Conservation (phyloP, 2,329 filamentous ascomycete species). For the Fusarium kyushuense region DNA sequence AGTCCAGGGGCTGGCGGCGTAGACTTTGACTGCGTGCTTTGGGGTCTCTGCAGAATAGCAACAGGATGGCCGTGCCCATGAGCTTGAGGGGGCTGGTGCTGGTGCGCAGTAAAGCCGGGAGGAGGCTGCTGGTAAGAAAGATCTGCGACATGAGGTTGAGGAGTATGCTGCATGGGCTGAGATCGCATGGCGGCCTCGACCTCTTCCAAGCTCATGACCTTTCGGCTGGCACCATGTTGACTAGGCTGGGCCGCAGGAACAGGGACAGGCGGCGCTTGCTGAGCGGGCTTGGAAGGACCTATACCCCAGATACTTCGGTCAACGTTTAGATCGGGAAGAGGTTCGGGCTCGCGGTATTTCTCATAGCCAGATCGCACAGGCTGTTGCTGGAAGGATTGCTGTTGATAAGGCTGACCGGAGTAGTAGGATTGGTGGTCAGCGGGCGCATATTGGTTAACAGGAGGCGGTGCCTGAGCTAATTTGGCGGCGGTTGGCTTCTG, state of each 20-base stretch:
- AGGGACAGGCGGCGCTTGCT: conserved; percentile 50
- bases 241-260: conserved; percentile 34
- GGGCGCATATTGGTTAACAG: conserved; percentile 55
- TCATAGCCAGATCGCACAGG: conserved; percentile 86
- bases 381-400: conserved; percentile 25
- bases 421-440: conserved; percentile 53
- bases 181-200: conserved; percentile 92
- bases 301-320: conserved; percentile 94
- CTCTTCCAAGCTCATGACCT: conserved; percentile 96
- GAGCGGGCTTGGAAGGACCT: conserved; percentile 64
- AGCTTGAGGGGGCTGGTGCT: conserved; percentile 51
- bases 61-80: conserved; percentile 62
- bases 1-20: conserved; percentile 53
- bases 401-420: conserved; percentile 38
- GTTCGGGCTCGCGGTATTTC: conserved; percentile 86
- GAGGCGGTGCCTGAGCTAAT: conserved; percentile 48
- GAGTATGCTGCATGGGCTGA: conserved; percentile 68
- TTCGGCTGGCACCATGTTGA: conserved; percentile 63
- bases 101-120: conserved; percentile 42
- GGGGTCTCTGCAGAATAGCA: conserved; percentile 67
- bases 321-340: conserved; percentile 89
- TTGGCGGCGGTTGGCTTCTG: conserved; percentile 71
- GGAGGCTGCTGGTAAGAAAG: conserved; percentile 48
- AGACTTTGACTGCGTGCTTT: conserved; percentile 57
- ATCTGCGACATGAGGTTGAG: conserved; percentile 48